Evolutionary conservation across 2,329 filamentous ascomycete genomes (phyloP), one percentile per base, ranked within the genome.

Genomic region (Fusarium zealandicum): DNA sequence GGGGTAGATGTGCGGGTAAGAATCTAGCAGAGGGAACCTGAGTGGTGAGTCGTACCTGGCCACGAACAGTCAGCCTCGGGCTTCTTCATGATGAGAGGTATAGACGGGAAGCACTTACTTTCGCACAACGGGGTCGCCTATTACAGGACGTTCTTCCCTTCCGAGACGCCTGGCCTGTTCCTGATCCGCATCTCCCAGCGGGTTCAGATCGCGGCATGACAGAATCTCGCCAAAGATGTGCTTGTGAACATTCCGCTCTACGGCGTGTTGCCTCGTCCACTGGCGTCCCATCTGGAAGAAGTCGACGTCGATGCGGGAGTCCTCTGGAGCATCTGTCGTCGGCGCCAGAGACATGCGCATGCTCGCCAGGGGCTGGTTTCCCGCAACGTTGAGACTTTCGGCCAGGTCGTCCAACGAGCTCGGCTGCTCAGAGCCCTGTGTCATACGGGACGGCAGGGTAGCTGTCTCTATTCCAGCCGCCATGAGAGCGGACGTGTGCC

Each of bases 401-500:
- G 87, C 83, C 38, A 93, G 74, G 43, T 86, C 81, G 32, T 82
- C 80, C 38, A 95, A 75, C 1, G 81, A 85, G 18, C 69, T 80
- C 56, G 75, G 60, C 18, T 64, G 60, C 5, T 50, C 78, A 58
- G 64, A 71, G 4, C 72, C 72, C 10, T 79, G 72, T 25, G 80
- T 81, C 25, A 96, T 75, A 3, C 93, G 83, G 1, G 90, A 88
- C 6, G 90, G 90, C 12, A 98, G 75, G 1, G 89, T 90, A 28
- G 89, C 84, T 18, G 86, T 91, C 72, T 98, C 95, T 11, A 96
- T 71, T 2, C 89, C 90, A 1, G 90, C 81, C 12, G 86, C 84
- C 57, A 96, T 81, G 12, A 97, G 75, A 2, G 89, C 93, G 11
- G 91, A 88, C 4, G 84, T 84, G 65, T 96, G 87, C 95, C 95